Percentiles rank a stretch among this genome's conserved stretches.
phyloP scores from a whole-genome alignment of 1,139 yeast species.

The Saccharomyces hybrid region DNA sequence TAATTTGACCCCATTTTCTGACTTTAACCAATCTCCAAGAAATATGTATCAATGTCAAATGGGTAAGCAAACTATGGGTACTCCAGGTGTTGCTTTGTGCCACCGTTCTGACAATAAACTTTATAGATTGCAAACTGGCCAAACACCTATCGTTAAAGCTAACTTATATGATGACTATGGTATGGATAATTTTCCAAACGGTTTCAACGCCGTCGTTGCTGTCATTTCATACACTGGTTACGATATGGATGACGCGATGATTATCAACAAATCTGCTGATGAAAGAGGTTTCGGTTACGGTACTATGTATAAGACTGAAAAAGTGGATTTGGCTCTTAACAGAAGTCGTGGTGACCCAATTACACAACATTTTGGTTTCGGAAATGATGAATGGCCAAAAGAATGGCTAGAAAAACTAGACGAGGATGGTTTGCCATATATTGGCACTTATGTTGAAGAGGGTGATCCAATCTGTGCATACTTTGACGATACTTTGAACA shows the following conservation, averaged over 20 bases:
- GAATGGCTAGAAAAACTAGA: conserved; percentile 84
- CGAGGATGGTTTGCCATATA: conserved; percentile 84
- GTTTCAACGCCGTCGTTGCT: conserved; percentile 97
- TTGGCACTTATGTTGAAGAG: conserved; percentile 82
- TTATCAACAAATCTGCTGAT: conserved; percentile 90
- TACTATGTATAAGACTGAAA: conserved; percentile 90
- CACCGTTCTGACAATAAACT: conserved; percentile 94
- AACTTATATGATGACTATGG: conserved; percentile 92
- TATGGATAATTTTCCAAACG: conserved; percentile 97
- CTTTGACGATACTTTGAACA: conserved; percentile 84
- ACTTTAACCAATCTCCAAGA: conserved; percentile 98
- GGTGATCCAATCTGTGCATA: conserved; percentile 95
- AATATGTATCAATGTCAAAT: conserved; percentile 99
- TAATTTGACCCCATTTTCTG: conserved; percentile 94
- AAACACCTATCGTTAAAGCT: conserved; percentile 95
- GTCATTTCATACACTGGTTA: conserved; percentile 97
- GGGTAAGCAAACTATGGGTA: conserved; percentile 99
- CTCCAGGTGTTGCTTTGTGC: conserved; percentile 91
- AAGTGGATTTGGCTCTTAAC: conserved; percentile 68
- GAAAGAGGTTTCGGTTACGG: conserved; percentile 98
- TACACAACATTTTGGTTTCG: conserved; percentile 91
- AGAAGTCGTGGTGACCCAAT: conserved; percentile 92
- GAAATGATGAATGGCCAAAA: conserved; percentile 86
- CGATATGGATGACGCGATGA: conserved; percentile 99
- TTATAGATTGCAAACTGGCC: conserved; percentile 89